Conservation (phyloP, 495 filamentous ascomycete genomes). For the Aspergillus haitiensis region DNA sequence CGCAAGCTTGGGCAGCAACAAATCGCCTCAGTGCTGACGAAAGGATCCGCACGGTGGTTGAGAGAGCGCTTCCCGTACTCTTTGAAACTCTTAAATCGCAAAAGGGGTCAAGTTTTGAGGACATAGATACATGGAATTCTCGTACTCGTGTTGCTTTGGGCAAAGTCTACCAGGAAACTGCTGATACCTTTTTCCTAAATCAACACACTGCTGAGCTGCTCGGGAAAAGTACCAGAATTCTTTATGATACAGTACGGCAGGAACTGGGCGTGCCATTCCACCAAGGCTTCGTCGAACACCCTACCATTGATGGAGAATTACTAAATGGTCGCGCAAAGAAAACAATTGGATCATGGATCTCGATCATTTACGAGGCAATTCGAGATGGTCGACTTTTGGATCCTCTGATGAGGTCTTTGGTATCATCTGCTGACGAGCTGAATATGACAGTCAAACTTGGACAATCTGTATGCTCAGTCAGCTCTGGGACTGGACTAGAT, state of each 20-base stretch:
- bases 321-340: constrained; percentile 27
- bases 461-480: neutral
- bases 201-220: constrained; percentile 27
- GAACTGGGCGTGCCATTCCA: constrained; percentile 31
- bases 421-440: neutral
- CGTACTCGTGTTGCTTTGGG: constrained; percentile 13
- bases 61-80: constrained; percentile 19
- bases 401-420: constrained; percentile 21
- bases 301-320: constrained; percentile 14
- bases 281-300: constrained; percentile 33
- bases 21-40: constrained; percentile 48
- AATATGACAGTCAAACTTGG: neutral
- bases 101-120: constrained; percentile 7
- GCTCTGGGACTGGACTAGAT: constrained; percentile 11
- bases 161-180: constrained; percentile 18
- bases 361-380: constrained; percentile 31
- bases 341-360: constrained; percentile 31
- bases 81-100: constrained; percentile 9
- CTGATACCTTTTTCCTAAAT: constrained; percentile 16
- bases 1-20: constrained; percentile 22
- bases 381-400: constrained; percentile 20
- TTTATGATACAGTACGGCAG: constrained; percentile 28
- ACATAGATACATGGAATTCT: constrained; percentile 22
- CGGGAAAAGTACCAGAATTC: constrained; percentile 21
- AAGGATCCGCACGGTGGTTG: constrained; percentile 25